Percentiles rank a stretch among this genome's conserved stretches.
Evolutionary conservation across 371 early-diverging fungal species (phyloP).

Genomic region (Chytridiales sp.): DNA sequence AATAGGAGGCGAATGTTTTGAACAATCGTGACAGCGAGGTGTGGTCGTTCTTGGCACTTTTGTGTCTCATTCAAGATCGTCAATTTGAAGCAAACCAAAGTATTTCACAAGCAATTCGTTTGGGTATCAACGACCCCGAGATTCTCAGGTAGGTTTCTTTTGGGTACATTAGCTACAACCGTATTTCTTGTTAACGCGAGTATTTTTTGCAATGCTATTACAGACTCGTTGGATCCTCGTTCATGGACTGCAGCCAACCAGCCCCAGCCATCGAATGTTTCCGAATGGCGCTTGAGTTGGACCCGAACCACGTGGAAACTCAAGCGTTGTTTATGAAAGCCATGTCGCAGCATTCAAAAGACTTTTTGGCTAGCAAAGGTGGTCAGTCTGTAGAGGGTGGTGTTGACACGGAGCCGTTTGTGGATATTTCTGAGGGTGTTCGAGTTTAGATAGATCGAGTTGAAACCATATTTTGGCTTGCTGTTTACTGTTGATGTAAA

Average conservation of each 20-base stretch:
- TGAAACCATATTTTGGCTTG: too few relatives aligned
- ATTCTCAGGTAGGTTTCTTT: constrained; percentile 33
- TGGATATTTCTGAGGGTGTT: too few relatives aligned
- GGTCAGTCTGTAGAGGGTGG: too few relatives aligned
- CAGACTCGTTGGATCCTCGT: constrained; percentile 35
- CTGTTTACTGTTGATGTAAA: too few relatives aligned
- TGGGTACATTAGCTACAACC: neutral
- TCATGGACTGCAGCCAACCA: constrained; percentile 22
- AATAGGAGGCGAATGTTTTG: constrained; percentile 54
- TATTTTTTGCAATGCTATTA: neutral
- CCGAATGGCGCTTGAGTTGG: constrained; percentile 40
- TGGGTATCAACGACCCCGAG: constrained; percentile 40
- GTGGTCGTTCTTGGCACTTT: constrained; percentile 48
- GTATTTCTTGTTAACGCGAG: neutral
- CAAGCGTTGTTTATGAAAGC: constrained; percentile 32
- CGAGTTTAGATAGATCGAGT: too few relatives aligned
- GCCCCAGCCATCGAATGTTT: constrained; percentile 44
- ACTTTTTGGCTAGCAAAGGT: constrained; percentile 8
- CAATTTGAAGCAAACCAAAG: constrained; percentile 50
- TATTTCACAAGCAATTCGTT: constrained; percentile 43
- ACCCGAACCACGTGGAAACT: constrained; percentile 30
- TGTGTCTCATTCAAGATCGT: constrained; percentile 44
- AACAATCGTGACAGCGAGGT: constrained; percentile 53
- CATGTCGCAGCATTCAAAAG: constrained; percentile 14
- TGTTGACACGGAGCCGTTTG: too few relatives aligned